Conservation (phyloP, 2,329 filamentous ascomycete species). For the Bipolaris oryzae region DNA sequence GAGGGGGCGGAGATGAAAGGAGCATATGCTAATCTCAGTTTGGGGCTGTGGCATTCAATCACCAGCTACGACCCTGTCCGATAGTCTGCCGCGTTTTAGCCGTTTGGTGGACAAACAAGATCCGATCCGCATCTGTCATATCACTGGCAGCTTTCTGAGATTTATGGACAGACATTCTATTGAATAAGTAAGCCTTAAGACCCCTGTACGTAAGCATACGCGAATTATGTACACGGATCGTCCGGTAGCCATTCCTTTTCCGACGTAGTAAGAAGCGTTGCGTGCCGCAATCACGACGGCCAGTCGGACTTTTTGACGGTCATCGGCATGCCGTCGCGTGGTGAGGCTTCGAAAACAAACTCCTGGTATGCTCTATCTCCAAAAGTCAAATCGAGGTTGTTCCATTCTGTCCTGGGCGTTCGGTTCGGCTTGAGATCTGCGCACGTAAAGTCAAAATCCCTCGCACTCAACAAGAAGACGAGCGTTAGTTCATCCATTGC, state of each 20-base stretch:
- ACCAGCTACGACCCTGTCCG: neutral
- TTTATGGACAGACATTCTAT: neutral
- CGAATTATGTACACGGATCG: neutral
- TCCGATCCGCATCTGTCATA: neutral
- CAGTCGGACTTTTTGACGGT: conserved; percentile 31
- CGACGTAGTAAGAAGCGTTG: neutral
- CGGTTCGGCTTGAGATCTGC: conserved; percentile 35
- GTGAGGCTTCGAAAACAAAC: conserved; percentile 40
- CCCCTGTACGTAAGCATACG: neutral
- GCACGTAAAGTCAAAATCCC: conserved; percentile 57
- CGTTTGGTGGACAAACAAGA: neutral
- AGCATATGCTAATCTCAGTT: neutral
- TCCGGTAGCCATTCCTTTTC: neutral
- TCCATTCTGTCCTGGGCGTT: conserved; percentile 33
- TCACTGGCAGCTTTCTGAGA: neutral
- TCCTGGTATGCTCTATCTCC: conserved; percentile 43
- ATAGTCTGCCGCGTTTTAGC: neutral
- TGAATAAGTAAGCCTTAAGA: neutral
- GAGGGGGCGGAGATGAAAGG: neutral
- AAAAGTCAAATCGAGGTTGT: conserved; percentile 35
- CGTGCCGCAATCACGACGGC: conserved; percentile 8
- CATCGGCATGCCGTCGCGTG: conserved; percentile 42
- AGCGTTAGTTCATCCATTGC: conserved; percentile 60
- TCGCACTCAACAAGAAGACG: conserved; percentile 56
- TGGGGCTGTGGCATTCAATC: neutral